phyloP scores from a whole-genome alignment of 768 basidiomycete species.

The Royoungia palumana region DNA sequence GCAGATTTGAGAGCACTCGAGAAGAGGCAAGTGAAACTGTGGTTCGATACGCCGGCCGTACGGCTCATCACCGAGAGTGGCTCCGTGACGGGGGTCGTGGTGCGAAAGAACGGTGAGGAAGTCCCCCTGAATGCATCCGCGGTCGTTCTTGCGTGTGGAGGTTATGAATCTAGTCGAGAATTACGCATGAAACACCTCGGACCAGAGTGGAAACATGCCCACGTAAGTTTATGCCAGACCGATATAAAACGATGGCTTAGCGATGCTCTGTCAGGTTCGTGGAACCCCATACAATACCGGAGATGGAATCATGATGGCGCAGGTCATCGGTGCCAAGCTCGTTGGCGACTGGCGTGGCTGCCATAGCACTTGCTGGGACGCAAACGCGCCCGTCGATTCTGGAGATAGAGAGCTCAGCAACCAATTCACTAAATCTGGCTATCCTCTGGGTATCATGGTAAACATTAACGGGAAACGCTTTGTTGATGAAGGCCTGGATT shows the following conservation, averaged over 20 bases:
- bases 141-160: constrained; percentile 63
- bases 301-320: constrained; percentile 57
- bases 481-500: constrained; percentile 71
- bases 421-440: constrained; percentile 71
- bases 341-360: constrained; percentile 68
- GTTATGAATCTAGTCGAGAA: constrained; percentile 57
- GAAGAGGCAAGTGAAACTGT: constrained; percentile 49
- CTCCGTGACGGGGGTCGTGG: constrained; percentile 45
- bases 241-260: background rate
- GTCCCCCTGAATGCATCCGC: constrained; percentile 39
- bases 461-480: constrained; percentile 57
- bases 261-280: constrained; percentile 43
- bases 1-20: constrained; percentile 51
- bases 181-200: constrained; percentile 56
- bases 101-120: constrained; percentile 37
- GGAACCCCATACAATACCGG: constrained; percentile 73
- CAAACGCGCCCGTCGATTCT: constrained; percentile 46
- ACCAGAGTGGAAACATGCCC: constrained; percentile 54
- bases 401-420: constrained; percentile 62
- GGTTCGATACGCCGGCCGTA: constrained; percentile 53
- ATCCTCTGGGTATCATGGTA: constrained; percentile 69
- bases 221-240: constrained; percentile 32
- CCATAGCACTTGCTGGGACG: constrained; percentile 72
- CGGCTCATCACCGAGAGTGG: constrained; percentile 33
- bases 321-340: constrained; percentile 48